Conservation (phyloP, 2,329 filamentous ascomycete genomes). For the Helotiales sp. region DNA sequence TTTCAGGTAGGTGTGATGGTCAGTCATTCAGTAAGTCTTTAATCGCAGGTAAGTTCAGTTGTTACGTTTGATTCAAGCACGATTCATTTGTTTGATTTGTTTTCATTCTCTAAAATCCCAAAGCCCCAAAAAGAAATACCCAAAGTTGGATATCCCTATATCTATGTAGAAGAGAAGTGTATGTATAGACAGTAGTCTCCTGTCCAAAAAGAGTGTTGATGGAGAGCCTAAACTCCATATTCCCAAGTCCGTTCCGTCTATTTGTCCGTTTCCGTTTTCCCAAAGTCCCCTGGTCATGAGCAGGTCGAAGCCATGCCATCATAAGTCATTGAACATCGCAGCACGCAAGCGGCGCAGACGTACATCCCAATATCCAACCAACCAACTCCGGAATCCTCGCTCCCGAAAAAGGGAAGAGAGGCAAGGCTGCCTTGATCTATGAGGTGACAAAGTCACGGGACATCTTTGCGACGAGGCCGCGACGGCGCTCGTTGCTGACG, state of each 20-base stretch:
- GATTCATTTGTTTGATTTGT: not conserved
- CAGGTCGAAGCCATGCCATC: constrained; percentile 9
- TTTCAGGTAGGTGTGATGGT: too few relatives aligned
- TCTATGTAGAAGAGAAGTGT: not conserved
- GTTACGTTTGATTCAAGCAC: too few relatives aligned
- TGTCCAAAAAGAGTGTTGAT: constrained; percentile 27
- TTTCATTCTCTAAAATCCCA: not conserved
- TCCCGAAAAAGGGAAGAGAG: constrained; percentile 3
- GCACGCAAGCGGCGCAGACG: constrained; percentile 30
- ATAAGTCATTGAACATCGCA: constrained; percentile 28
- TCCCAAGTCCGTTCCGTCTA: not conserved
- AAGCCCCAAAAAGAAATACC: not conserved
- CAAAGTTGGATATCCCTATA: not conserved
- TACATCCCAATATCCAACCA: constrained; percentile 12
- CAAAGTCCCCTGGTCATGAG: not conserved
- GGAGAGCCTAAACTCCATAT: constrained; percentile 23
- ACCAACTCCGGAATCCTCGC: not conserved
- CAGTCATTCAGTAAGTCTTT: too few relatives aligned
- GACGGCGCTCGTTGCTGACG: constrained; percentile 24
- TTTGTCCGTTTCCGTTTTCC: constrained; percentile 6
- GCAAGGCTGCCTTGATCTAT: constrained; percentile 10
- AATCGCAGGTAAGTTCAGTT: too few relatives aligned
- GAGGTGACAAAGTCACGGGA: constrained; percentile 26
- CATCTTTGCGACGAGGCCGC: constrained; percentile 24
- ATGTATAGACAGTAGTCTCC: too few relatives aligned